Percentiles rank a stretch among this genome's conserved stretches.
These are phyloP conservation scores for Parietichytrium sp. DNA, from an alignment of 108 stramenopile species.

Conservation along the genomic window DNA sequence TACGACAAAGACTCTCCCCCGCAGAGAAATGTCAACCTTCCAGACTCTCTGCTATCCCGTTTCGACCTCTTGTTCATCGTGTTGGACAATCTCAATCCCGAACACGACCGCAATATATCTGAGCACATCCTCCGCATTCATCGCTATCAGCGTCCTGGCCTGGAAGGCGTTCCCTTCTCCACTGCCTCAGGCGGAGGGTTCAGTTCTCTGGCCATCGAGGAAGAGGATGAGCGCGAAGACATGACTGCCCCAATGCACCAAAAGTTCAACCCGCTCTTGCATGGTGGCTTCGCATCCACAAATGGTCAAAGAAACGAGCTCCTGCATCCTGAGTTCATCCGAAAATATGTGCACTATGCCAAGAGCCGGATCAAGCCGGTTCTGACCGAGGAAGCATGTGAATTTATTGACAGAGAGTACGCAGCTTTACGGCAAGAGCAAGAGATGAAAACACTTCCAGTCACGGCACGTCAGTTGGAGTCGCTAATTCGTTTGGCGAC, in stretches of 20 bases:
- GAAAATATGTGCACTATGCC: slow-evolving; percentile 95
- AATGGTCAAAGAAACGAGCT: slow-evolving; percentile 59
- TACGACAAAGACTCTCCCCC: slow-evolving; percentile 89
- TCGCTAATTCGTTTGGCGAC: slow-evolving; percentile 94
- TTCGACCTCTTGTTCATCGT: slow-evolving; percentile 99
- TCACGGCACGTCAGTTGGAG: slow-evolving; percentile 96
- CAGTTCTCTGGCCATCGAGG: slow-evolving; percentile 67
- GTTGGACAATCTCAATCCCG: slow-evolving; percentile 92
- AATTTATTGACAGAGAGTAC: slow-evolving; percentile 89
- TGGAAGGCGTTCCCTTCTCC: slow-evolving; percentile 68
- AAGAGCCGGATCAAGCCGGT: slow-evolving; percentile 83
- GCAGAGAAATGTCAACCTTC: slow-evolving; percentile 97
- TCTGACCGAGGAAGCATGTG: slow-evolving; percentile 85
- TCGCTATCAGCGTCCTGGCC: slow-evolving; percentile 77
- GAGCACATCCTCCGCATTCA: slow-evolving; percentile 92
- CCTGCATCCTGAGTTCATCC: slow-evolving; percentile 86
- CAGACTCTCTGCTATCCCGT: slow-evolving; percentile 94
- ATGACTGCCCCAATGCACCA: slow-evolving; percentile 46
- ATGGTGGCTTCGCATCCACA: slow-evolving; percentile 39
- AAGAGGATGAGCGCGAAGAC: slow-evolving; percentile 58
- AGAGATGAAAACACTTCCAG: slow-evolving; percentile 64
- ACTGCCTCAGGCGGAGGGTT: not conserved
- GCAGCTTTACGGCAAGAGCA: slow-evolving; percentile 87
- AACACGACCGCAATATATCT: slow-evolving; percentile 84
- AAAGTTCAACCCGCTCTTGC: slow-evolving; percentile 45